Evolutionary conservation across 2,329 filamentous ascomycete genomes (phyloP).

Genomic region (Aspergillus transmontanensis): DNA sequence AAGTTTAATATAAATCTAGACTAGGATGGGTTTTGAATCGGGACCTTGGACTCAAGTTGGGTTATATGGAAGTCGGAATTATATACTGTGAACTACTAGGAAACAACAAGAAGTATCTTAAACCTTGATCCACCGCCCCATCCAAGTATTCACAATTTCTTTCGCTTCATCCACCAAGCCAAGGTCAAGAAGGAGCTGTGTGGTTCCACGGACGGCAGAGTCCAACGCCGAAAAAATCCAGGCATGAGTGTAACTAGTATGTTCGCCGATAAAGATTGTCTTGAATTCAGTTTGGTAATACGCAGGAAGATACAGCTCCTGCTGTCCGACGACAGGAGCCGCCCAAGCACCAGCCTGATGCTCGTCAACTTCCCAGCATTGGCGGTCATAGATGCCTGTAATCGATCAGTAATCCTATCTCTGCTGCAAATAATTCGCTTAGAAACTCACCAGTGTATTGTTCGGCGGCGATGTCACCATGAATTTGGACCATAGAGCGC

Average conservation of each 20-base stretch:
- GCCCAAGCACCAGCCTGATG: conserved; percentile 66
- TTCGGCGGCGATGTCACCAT: conserved; percentile 60
- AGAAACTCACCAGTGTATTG: conserved; percentile 60
- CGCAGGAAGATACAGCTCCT: conserved; percentile 70
- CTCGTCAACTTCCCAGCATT: conserved; percentile 67
- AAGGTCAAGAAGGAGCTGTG: conserved; percentile 63
- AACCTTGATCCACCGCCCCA: conserved; percentile 64
- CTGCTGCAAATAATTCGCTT: too few species aligned
- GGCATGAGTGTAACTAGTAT: conserved; percentile 71
- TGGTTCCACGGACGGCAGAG: conserved; percentile 65
- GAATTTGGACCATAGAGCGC: conserved; percentile 68
- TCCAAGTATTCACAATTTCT: conserved; percentile 64
- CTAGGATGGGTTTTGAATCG: too few species aligned
- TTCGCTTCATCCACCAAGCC: conserved; percentile 73
- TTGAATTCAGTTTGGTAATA: conserved; percentile 71
- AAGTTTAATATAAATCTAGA: too few species aligned
- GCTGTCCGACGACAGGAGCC: conserved; percentile 62
- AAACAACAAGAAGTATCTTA: not conserved
- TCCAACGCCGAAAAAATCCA: conserved; percentile 61
- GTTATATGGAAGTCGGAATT: too few species aligned
- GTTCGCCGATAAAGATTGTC: conserved; percentile 70
- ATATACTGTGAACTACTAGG: too few species aligned
- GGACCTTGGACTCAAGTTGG: too few species aligned
- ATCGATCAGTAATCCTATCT: not conserved
- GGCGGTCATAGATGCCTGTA: conserved; percentile 56